Percentiles rank a stretch among this genome's conserved stretches.
These are phyloP conservation scores for Exophiala xenobiotica DNA, from an alignment of 2,329 filamentous ascomycete species.

Conservation along the genomic window DNA sequence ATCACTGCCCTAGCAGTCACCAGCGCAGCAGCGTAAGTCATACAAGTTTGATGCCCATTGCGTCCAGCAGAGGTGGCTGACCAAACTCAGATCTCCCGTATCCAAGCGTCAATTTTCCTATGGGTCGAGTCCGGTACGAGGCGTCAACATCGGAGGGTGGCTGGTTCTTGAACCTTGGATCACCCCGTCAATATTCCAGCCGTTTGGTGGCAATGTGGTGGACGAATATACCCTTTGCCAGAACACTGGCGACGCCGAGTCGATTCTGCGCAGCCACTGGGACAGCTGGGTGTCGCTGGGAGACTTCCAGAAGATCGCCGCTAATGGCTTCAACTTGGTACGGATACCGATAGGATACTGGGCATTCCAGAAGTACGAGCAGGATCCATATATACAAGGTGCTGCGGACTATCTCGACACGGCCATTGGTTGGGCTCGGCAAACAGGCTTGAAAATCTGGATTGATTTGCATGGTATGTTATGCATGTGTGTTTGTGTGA, in stretches of 20 bases:
- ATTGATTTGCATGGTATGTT: conserved; percentile 62
- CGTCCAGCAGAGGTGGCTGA: not conserved
- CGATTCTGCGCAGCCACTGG: conserved; percentile 58
- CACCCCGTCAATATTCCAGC: conserved; percentile 60
- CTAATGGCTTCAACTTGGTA: conserved; percentile 56
- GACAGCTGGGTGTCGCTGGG: conserved; percentile 55
- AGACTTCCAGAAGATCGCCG: conserved; percentile 58
- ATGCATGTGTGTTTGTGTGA: conserved; percentile 11
- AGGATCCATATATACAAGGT: conserved; percentile 63
- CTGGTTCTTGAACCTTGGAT: conserved; percentile 65
- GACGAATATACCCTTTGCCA: conserved; percentile 59
- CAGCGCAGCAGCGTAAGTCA: conserved; percentile 20
- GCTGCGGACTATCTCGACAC: conserved; percentile 58
- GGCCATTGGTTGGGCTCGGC: conserved; percentile 59
- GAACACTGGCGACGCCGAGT: conserved; percentile 51
- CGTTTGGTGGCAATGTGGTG: conserved; percentile 46
- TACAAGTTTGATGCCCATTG: not conserved
- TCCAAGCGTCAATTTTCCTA: conserved; percentile 24
- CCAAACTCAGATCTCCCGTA: conserved; percentile 21
- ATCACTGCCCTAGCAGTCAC: conserved; percentile 20
- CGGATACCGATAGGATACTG: conserved; percentile 67
- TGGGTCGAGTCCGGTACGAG: conserved; percentile 38
- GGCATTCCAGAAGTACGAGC: conserved; percentile 55
- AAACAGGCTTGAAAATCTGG: conserved; percentile 61
- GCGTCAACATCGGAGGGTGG: conserved; percentile 67